A percentile compares a stretch with the other conserved stretches of the same genome.
These are phyloP conservation scores for Luffa aegyptiaca DNA, from an alignment of 306 rosid species.

Conservation along the genomic window DNA sequence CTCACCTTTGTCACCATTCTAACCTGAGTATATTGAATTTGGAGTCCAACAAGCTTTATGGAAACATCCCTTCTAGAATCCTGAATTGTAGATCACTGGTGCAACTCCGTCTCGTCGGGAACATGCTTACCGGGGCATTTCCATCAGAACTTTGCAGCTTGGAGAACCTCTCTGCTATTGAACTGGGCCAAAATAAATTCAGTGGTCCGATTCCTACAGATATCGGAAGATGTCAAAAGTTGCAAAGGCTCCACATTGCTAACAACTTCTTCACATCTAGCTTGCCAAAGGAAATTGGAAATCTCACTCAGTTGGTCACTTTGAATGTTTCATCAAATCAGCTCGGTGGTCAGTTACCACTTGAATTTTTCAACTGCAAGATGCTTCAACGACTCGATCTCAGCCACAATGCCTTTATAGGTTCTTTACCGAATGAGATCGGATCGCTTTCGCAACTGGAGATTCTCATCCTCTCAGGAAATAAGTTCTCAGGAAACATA, in stretches of 20 bases:
- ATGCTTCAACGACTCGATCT: conserved; percentile 90
- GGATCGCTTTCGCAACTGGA: conserved; percentile 82
- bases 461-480: conserved; percentile 65
- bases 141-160: conserved; percentile 68
- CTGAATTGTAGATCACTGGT: conserved; percentile 51
- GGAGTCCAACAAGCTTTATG: conserved; percentile 46
- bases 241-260: conserved; percentile 90
- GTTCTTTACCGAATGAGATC: conserved; percentile 54
- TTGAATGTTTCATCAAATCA: conserved; percentile 76
- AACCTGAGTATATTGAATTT: conserved; percentile 56
- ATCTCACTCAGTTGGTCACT: conserved; percentile 69
- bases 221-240: conserved; percentile 44
- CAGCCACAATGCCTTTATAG: conserved; percentile 51
- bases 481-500: conserved; percentile 57
- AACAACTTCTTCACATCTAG: conserved; percentile 56
- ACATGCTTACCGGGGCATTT: conserved; percentile 66
- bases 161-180: conserved; percentile 58
- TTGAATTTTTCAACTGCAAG: conserved; percentile 49
- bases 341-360: conserved; percentile 52
- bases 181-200: conserved; percentile 66
- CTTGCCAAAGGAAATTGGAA: conserved; percentile 80
- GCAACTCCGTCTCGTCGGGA: conserved; percentile 55
- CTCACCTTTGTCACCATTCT: conserved; percentile 58
- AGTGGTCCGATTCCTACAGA: conserved; percentile 64
- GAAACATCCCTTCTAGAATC: conserved; percentile 59